Percentiles rank a stretch among this genome's conserved stretches.
These are phyloP conservation scores for Neofusicoccum kwambonambiense DNA, from an alignment of 2,329 filamentous ascomycete species.

Conservation along the genomic window DNA sequence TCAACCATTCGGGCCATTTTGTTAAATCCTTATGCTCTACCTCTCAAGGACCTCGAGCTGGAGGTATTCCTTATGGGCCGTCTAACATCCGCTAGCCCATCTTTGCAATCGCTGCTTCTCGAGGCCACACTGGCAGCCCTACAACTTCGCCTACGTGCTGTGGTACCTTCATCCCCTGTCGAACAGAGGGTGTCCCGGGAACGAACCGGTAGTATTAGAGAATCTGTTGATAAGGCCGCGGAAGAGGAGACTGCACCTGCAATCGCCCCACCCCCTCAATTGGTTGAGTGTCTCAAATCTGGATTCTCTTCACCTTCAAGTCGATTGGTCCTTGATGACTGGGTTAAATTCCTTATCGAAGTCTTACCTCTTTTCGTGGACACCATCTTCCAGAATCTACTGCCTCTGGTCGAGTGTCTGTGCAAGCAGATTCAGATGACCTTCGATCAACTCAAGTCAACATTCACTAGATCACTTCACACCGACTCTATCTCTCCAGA, in stretches of 20 bases:
- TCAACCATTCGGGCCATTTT: constrained; percentile 65
- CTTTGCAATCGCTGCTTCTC: constrained; percentile 73
- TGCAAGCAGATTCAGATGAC: constrained; percentile 73
- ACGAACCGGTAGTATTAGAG: constrained; percentile 23
- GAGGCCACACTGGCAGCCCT: constrained; percentile 75
- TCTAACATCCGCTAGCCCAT: constrained; percentile 58
- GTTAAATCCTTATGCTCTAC: constrained; percentile 59
- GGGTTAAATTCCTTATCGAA: constrained; percentile 82
- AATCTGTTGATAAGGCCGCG: constrained; percentile 40
- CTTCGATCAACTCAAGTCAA: constrained; percentile 68
- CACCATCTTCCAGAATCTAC: constrained; percentile 83
- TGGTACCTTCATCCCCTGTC: neutral
- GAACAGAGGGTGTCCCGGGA: constrained; percentile 10
- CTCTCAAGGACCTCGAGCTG: constrained; percentile 63
- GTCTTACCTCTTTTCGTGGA: constrained; percentile 81
- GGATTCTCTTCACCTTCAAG: constrained; percentile 75
- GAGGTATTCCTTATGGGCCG: constrained; percentile 70
- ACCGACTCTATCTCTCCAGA: constrained; percentile 53
- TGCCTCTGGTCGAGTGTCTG: constrained; percentile 87
- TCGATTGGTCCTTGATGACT: constrained; percentile 80
- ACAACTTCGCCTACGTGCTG: constrained; percentile 51
- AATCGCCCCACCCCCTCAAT: constrained; percentile 59
- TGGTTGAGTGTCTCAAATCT: constrained; percentile 82
- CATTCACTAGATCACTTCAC: constrained; percentile 51
- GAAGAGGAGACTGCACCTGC: constrained; percentile 34